A percentile compares a stretch with the other conserved stretches of the same genome.
Conservation (phyloP, 208 protist genomes). For the Acanthamoeba quina region DNA sequence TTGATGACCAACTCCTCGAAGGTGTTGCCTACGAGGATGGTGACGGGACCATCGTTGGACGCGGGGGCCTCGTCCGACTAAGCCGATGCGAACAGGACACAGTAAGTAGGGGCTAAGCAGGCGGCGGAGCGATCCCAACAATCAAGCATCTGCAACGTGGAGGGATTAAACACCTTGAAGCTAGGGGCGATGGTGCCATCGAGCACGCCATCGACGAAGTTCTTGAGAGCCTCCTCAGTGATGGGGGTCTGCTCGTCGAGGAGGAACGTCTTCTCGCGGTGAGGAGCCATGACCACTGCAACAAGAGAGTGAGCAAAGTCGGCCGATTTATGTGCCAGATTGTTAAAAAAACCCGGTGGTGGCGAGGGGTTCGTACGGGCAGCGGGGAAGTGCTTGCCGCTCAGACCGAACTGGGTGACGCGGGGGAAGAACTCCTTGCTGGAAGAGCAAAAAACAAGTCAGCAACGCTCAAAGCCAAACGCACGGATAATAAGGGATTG, state of each 20-base stretch:
- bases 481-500: not conserved
- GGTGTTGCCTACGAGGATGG: conserved; percentile 80
- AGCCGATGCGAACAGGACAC: too few species aligned
- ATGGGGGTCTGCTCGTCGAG: not conserved
- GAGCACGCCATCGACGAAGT: conserved; percentile 33
- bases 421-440: conserved; percentile 59
- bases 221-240: conserved; percentile 35
- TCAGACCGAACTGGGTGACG: conserved; percentile 39
- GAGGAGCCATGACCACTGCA: conserved; percentile 48
- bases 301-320: not conserved
- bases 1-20: conserved; percentile 81
- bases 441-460: not conserved
- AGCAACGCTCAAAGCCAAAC: not conserved
- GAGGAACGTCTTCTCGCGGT: conserved; percentile 52
- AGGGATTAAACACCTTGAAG: conserved; percentile 38
- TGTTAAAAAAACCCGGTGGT: not conserved
- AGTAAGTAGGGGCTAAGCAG: too few species aligned
- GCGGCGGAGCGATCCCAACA: too few species aligned
- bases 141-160: too few species aligned
- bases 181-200: conserved; percentile 45
- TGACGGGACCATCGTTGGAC: conserved; percentile 77
- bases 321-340: not conserved
- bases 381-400: conserved; percentile 56
- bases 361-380: not conserved
- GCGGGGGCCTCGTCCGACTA: conserved; percentile 80